Conservation (phyloP, 768 basidiomycete species). For the Mycena capillaripes region DNA sequence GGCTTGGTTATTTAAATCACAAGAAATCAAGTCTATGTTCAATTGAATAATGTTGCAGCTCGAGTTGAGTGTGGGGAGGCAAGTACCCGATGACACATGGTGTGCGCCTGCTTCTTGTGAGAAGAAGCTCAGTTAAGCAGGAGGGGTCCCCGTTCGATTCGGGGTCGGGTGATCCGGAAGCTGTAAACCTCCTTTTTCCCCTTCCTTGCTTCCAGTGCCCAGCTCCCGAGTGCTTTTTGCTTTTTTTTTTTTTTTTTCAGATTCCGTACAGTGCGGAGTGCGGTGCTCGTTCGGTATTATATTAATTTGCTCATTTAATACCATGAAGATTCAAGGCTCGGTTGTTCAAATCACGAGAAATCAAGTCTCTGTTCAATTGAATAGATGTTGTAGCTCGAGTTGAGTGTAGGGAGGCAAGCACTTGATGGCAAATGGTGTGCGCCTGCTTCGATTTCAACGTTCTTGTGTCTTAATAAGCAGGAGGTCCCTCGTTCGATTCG, state of each 20-base stretch:
- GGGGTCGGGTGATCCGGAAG: neutral
- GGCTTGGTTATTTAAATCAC: too few species aligned
- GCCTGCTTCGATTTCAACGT: neutral
- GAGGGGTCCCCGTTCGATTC: neutral
- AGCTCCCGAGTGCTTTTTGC: too few species aligned
- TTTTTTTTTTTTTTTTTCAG: too few species aligned
- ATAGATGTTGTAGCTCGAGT: neutral
- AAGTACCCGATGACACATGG: neutral
- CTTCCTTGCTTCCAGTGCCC: too few species aligned
- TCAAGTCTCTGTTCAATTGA: too few species aligned
- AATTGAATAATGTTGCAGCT: neutral
- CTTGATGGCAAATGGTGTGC: neutral
- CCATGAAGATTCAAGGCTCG: too few species aligned
- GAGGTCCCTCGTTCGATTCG: neutral
- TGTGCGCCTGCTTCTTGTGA: neutral
- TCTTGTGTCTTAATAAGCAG: neutral
- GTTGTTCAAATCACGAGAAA: too few species aligned
- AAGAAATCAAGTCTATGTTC: too few species aligned
- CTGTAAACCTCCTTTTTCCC: too few species aligned
- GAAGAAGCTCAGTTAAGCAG: neutral
- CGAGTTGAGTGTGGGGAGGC: neutral
- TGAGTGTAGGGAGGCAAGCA: neutral
- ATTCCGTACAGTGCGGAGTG: too few species aligned
- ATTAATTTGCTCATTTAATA: too few species aligned
- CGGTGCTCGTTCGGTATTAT: too few species aligned